These are phyloP conservation scores for Arthrobotrys megalospora DNA, from an alignment of 2,329 filamentous ascomycete species.

Conservation along the genomic window DNA sequence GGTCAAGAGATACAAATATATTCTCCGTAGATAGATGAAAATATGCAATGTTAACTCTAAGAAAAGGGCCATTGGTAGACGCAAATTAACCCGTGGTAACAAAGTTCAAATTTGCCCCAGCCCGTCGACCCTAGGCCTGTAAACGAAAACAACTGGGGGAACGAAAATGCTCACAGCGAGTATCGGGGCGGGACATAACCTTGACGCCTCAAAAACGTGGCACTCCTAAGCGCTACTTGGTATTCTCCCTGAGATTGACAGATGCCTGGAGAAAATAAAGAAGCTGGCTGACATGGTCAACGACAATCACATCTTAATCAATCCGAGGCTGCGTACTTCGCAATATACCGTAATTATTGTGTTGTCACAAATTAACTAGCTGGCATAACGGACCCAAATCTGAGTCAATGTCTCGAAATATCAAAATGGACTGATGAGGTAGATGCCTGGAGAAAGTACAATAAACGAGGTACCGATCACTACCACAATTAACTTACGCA, in stretches of 20 bases:
- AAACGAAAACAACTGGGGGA: not conserved
- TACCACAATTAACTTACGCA: constrained; percentile 5
- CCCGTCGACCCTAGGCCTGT: not conserved
- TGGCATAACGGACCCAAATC: constrained; percentile 24
- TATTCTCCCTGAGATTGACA: constrained; percentile 57
- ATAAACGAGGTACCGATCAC: not conserved
- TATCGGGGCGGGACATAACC: constrained; percentile 25
- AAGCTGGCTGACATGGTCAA: not conserved
- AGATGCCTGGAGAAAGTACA: constrained; percentile 25
- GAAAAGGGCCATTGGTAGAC: constrained; percentile 11
- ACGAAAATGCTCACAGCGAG: not conserved
- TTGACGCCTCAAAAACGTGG: constrained; percentile 57
- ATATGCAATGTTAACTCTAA: constrained; percentile 11
- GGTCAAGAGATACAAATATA: constrained; percentile 2
- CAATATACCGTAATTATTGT: constrained; percentile 22
- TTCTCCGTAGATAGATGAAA: constrained; percentile 29
- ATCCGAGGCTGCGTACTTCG: constrained; percentile 24
- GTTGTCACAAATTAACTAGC: constrained; percentile 33
- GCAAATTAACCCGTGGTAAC: constrained; percentile 14
- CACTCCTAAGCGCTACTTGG: constrained; percentile 53
- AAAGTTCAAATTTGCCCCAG: constrained; percentile 8
- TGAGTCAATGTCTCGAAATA: constrained; percentile 47
- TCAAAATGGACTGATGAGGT: constrained; percentile 35
- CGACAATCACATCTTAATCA: constrained; percentile 46
- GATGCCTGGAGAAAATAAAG: constrained; percentile 35